Percentiles rank a stretch among this genome's conserved stretches.
Evolutionary conservation across 768 basidiomycete genomes (phyloP).

Genomic region (Termitomyces sp.): DNA sequence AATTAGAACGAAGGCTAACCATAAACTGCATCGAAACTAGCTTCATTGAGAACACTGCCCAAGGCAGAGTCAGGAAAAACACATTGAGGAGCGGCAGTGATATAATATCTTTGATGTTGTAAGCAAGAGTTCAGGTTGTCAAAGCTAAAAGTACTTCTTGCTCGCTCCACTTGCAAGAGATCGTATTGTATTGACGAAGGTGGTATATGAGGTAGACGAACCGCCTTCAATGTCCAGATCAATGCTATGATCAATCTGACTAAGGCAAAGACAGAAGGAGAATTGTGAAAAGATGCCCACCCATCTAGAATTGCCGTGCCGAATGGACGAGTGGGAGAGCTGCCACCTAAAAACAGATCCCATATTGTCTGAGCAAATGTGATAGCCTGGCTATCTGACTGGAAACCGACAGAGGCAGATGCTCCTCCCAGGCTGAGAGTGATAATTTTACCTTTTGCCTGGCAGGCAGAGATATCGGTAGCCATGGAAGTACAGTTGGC

Average conservation of each 20-base stretch:
- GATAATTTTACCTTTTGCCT: conserved; percentile 56
- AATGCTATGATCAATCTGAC: conserved; percentile 27
- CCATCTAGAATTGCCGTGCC: conserved; percentile 69
- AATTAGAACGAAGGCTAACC: conserved; percentile 23
- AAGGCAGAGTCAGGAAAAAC: conserved; percentile 64
- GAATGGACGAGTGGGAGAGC: conserved; percentile 58
- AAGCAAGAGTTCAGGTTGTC: neutral
- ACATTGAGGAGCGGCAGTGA: conserved; percentile 63
- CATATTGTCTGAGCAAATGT: conserved; percentile 65
- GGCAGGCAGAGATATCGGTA: conserved; percentile 57
- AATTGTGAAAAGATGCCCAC: conserved; percentile 24
- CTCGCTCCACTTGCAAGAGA: conserved; percentile 42
- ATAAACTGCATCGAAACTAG: conserved; percentile 66
- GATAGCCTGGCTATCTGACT: conserved; percentile 48
- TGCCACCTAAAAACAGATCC: conserved; percentile 62
- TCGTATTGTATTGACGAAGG: conserved; percentile 53
- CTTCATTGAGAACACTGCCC: conserved; percentile 52
- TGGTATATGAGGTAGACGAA: conserved; percentile 36
- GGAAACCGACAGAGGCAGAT: conserved; percentile 55
- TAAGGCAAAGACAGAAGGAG: neutral
- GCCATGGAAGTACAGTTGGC: conserved; percentile 59
- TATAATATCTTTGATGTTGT: conserved; percentile 42
- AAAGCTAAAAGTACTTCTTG: conserved; percentile 37
- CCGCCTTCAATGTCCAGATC: conserved; percentile 80
- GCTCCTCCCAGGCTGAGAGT: conserved; percentile 58